Conservation (phyloP, 2,329 filamentous ascomycete genomes). For the Epichloe sylvatica region DNA sequence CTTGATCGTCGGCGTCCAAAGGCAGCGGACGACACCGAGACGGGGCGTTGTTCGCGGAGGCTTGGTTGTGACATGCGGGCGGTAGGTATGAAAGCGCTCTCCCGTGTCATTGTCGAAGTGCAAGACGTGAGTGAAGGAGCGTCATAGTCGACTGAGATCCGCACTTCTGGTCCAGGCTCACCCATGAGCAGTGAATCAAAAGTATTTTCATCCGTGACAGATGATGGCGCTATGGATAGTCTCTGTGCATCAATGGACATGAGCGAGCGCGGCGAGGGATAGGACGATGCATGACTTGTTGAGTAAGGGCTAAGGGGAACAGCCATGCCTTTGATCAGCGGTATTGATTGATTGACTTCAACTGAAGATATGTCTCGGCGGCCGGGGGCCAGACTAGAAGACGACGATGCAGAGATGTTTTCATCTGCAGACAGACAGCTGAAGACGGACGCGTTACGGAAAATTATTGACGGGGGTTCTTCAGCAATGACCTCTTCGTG, state of each 20-base stretch:
- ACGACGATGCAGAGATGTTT: conserved; percentile 29
- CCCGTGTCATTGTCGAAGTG: conserved; percentile 61
- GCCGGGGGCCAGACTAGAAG: conserved; percentile 27
- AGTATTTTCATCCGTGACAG: conserved; percentile 54
- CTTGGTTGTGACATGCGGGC: conserved; percentile 34
- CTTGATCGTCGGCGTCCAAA: conserved; percentile 61
- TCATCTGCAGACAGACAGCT: conserved; percentile 19
- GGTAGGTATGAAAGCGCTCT: conserved; percentile 39
- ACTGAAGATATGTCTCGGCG: conserved; percentile 35
- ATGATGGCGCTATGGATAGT: conserved; percentile 63
- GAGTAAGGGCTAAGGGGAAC: conserved; percentile 51
- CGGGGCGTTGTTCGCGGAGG: conserved; percentile 42
- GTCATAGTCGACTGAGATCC: conserved; percentile 55
- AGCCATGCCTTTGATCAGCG: conserved; percentile 27
- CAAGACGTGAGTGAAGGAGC: conserved; percentile 63
- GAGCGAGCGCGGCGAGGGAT: conserved; percentile 53
- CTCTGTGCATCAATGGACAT: conserved; percentile 58
- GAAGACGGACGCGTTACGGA: conserved; percentile 24
- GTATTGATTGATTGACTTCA: conserved; percentile 32
- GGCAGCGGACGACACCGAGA: conserved; percentile 46
- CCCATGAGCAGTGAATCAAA: conserved; percentile 60
- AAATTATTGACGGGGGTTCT: conserved; percentile 28
- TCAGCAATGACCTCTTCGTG: conserved; percentile 38
- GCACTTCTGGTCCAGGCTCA: conserved; percentile 58
- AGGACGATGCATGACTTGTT: conserved; percentile 45